A percentile compares a stretch with the other conserved stretches of the same genome.
phyloP scores from a whole-genome alignment of 1,284 basidiomycete genomes.

The Irpex rosettiformis region DNA sequence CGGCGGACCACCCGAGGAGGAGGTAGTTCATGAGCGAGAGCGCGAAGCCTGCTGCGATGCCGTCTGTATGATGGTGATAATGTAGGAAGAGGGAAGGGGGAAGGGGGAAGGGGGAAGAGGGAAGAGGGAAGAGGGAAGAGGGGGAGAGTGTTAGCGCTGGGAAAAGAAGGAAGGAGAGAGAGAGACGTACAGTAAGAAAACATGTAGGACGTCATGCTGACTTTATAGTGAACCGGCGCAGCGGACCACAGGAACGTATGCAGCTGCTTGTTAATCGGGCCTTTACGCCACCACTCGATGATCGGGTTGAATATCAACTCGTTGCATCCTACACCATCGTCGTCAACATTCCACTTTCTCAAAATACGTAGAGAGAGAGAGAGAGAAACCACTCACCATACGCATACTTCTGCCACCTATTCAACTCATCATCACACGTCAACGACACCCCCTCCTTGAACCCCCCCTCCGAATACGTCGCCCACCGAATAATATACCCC shows the following conservation, averaged over 20 bases:
- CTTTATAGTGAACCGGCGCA: slow-evolving; percentile 81
- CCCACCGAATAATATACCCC: slow-evolving; percentile 80
- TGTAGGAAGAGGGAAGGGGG: background rate
- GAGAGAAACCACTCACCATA: slow-evolving; percentile 54
- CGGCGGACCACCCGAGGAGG: slow-evolving; percentile 55
- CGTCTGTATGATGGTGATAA: slow-evolving; percentile 40
- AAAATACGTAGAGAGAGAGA: slow-evolving; percentile 5
- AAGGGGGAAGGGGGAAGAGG: slow-evolving; percentile 20
- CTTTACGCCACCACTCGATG: slow-evolving; percentile 64
- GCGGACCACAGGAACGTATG: slow-evolving; percentile 71
- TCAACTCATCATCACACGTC: slow-evolving; percentile 75
- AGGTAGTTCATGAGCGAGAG: slow-evolving; percentile 72
- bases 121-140: slow-evolving; percentile 6
- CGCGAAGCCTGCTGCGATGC: slow-evolving; percentile 66
- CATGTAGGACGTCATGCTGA: slow-evolving; percentile 78
- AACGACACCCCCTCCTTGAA: slow-evolving; percentile 87
- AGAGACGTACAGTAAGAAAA: slow-evolving; percentile 72
- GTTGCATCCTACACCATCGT: slow-evolving; percentile 41
- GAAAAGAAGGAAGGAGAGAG: background rate
- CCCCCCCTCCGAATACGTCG: slow-evolving; percentile 74
- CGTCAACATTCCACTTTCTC: no score
- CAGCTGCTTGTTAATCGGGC: slow-evolving; percentile 77
- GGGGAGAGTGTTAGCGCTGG: slow-evolving; percentile 19
- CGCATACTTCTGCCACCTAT: slow-evolving; percentile 85
- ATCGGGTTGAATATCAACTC: slow-evolving; percentile 80